Percentiles rank a stretch among this genome's conserved stretches.
Conservation (phyloP, 176 grass and related monocot genomes). For the Lolium multiflorum region DNA sequence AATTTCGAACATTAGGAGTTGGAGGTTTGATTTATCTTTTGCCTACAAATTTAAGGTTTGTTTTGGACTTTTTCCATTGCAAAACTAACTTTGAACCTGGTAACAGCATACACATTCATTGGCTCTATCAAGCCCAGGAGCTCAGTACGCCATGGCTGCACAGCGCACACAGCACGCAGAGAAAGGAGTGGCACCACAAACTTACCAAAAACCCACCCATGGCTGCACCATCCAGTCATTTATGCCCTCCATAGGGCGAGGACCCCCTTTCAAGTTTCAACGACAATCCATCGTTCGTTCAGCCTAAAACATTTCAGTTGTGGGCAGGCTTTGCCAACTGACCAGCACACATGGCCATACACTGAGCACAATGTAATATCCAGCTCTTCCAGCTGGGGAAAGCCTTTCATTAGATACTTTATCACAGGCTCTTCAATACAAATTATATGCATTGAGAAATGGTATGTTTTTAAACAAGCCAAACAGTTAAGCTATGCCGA, state of each 20-base stretch:
- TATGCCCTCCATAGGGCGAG: not conserved
- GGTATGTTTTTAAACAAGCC: no score
- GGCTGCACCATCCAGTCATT: not conserved
- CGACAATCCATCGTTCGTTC: conserved; percentile 31
- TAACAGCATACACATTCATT: no score
- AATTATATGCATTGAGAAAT: conserved; percentile 27
- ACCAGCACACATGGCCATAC: conserved; percentile 27
- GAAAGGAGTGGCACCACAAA: no score
- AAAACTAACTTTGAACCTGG: no score
- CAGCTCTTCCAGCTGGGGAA: conserved; percentile 55
- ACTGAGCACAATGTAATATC: conserved; percentile 54
- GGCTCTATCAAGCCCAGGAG: no score
- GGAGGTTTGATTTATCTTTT: no score
- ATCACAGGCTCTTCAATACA: conserved; percentile 55
- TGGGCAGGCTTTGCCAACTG: conserved; percentile 43
- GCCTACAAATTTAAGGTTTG: no score
- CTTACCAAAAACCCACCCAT: no score
- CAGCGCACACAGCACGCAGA: not conserved
- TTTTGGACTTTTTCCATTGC: no score
- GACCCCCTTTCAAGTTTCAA: conserved; percentile 3
- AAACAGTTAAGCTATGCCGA: no score
- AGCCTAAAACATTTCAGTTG: conserved; percentile 54
- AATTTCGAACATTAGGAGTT: no score
- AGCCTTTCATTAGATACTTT: conserved; percentile 44
- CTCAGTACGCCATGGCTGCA: no score